Base-by-base conservation (phyloP, 177 flowering plant species). In the Vitis hybrid region DNA sequence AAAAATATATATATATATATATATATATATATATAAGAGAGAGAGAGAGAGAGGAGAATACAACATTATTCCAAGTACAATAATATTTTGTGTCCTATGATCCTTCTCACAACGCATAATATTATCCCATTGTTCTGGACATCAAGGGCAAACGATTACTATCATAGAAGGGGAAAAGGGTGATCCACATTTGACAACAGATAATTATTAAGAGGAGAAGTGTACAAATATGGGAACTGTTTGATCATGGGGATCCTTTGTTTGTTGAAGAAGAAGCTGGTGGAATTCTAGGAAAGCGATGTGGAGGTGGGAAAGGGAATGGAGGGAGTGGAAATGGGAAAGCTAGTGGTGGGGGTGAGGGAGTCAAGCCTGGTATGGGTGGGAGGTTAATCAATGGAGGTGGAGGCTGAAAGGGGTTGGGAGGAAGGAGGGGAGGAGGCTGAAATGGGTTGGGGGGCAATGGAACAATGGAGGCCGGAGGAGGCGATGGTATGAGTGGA, bases 261-360 rank as follows among this genome's bases (percentile, higher is more conserved):
- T 64, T 11, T 19, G 68, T 63, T 13, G 81, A 72, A 59, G 84
- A 63, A 56, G 80, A 67, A 46, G 86, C 85, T n/a, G 88, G 88
- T 14, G 88, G 85, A 54, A 78, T 65, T 4, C 88, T 84, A 16
- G 91, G 91, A 68, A 80, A 64, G 56, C 75, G 69, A 56, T 81
- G 75, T 49, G 65, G 2, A 14, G 77, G 74, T 0, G 75, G 84
- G 60, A 77, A 71, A 4, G 81, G 82, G 59, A 76, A 54, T 24
- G 81, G 82, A 72, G 84, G 82, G 54, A 77, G 62, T 35, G 87
- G 87, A 24, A 73, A 48, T 4, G 76, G 74, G 50, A 77, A 60
- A 21, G 76, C 24, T 15, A 74, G 76, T 21, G 79, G 80, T 19
- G 82, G 84, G 5, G 84, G 70, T 3, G 85, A 76, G n/a, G 76